Evolutionary conservation across 129 eudicot species (phyloP).

Genomic region (Dittrichia graveolens): DNA sequence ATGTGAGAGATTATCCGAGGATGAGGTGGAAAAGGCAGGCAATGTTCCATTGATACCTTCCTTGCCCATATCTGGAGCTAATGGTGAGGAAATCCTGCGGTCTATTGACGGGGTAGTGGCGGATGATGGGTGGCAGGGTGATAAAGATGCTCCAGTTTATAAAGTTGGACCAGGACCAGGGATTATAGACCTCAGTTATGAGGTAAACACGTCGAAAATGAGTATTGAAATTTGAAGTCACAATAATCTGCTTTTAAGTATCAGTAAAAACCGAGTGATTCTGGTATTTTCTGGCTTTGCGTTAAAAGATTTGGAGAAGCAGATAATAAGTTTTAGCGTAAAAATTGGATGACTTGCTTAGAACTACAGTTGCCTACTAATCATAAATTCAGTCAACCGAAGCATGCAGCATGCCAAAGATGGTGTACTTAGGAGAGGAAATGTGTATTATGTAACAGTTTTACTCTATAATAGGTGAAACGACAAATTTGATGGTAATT

Average conservation of each 20-base stretch:
- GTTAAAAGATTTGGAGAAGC: too few relatives aligned
- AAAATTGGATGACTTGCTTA: too few relatives aligned
- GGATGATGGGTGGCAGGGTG: conserved; percentile 78
- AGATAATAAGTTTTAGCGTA: too few relatives aligned
- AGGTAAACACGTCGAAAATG: conserved; percentile 33
- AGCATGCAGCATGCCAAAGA: too few relatives aligned
- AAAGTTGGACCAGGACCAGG: conserved; percentile 89
- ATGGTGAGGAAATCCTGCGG: conserved; percentile 71
- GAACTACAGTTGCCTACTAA: too few relatives aligned
- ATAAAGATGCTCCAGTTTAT: conserved; percentile 69
- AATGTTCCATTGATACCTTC: conserved; percentile 85
- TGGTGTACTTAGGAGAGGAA: too few relatives aligned
- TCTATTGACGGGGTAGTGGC: conserved; percentile 68
- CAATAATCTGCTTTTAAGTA: neutral
- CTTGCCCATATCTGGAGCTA: conserved; percentile 73
- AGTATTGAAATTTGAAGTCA: neutral
- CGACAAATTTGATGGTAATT: too few relatives aligned
- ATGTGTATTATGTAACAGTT: too few relatives aligned
- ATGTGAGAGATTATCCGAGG: conserved; percentile 67
- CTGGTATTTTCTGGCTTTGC: too few relatives aligned
- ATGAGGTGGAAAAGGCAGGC: conserved; percentile 66
- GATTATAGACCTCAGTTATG: conserved; percentile 55
- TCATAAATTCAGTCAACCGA: too few relatives aligned
- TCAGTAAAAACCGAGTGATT: too few relatives aligned
- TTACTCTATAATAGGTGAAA: too few relatives aligned